These are phyloP conservation scores for Colletotrichum filicis DNA, from an alignment of 2,329 filamentous ascomycete genomes.

Conservation along the genomic window DNA sequence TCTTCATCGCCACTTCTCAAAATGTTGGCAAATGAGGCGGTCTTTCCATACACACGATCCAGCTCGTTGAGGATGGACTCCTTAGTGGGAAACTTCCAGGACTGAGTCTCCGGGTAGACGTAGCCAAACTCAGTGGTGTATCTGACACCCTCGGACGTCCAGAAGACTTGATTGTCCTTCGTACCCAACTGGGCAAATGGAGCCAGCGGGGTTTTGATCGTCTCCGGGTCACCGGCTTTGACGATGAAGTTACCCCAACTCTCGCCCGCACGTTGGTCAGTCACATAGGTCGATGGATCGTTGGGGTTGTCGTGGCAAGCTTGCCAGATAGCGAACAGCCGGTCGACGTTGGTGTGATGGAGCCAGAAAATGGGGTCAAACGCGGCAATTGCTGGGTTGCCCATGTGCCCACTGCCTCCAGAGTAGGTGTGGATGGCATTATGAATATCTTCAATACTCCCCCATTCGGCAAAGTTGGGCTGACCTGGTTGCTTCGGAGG, in stretches of 20 bases:
- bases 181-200: constrained; percentile 39
- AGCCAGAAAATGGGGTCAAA: constrained; percentile 75
- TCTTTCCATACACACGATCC: constrained; percentile 22
- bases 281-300: constrained; percentile 24
- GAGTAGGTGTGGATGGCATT: constrained; percentile 49
- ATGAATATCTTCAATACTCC: constrained; percentile 50
- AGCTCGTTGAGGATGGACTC: constrained; percentile 37
- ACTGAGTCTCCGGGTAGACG: constrained; percentile 42
- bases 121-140: constrained; percentile 41
- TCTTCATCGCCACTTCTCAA: constrained; percentile 10
- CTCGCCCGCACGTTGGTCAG: not conserved
- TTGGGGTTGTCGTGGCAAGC: constrained; percentile 24
- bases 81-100: constrained; percentile 36
- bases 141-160: constrained; percentile 42
- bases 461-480: constrained; percentile 23
- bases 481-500: not conserved
- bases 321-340: constrained; percentile 32
- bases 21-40: constrained; percentile 28
- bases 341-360: constrained; percentile 32
- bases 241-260: constrained; percentile 44
- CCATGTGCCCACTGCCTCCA: constrained; percentile 52
- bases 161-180: constrained; percentile 37
- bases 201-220: constrained; percentile 37
- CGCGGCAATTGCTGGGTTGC: constrained; percentile 63
- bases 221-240: constrained; percentile 38